phyloP scores from a whole-genome alignment of 2,329 filamentous ascomycete species.

The Cordyceps pruinosa region DNA sequence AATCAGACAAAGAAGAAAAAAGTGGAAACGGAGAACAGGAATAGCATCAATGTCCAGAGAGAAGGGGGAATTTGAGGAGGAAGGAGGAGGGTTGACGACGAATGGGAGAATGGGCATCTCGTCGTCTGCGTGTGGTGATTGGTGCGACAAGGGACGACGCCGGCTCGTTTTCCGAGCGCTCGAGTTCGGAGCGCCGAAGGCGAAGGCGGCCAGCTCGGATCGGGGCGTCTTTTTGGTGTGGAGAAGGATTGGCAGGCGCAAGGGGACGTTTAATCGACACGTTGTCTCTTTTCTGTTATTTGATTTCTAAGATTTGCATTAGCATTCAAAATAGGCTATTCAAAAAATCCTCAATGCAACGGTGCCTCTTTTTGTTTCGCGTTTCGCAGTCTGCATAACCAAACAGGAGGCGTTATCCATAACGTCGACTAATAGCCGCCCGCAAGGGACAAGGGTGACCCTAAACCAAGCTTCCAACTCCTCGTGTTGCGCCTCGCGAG shows the following conservation, averaged over 20 bases:
- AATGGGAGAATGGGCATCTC: neutral
- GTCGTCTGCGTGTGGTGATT: neutral
- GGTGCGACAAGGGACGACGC: neutral
- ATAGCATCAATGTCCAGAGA: neutral
- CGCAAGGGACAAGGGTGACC: too few relatives aligned
- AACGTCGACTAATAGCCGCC: too few relatives aligned
- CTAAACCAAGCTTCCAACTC: too few relatives aligned
- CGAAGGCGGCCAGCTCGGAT: neutral
- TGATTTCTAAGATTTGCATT: neutral
- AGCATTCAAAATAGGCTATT: neutral
- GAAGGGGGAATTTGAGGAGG: neutral
- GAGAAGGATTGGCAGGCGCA: neutral
- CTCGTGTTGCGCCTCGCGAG: too few relatives aligned
- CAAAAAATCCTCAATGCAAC: neutral
- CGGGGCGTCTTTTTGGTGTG: neutral
- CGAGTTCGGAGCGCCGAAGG: neutral
- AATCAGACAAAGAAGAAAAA: neutral
- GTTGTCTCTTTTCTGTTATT: neutral
- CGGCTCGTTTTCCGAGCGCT: conserved; percentile 1
- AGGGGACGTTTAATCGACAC: neutral
- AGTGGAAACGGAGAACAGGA: neutral
- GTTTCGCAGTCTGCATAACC: too few relatives aligned
- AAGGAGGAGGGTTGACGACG: neutral
- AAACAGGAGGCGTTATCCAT: too few relatives aligned
- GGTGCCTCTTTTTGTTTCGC: too few relatives aligned